Base-by-base conservation (phyloP, 2,329 filamentous ascomycete genomes). In the Botrytis galanthina region DNA sequence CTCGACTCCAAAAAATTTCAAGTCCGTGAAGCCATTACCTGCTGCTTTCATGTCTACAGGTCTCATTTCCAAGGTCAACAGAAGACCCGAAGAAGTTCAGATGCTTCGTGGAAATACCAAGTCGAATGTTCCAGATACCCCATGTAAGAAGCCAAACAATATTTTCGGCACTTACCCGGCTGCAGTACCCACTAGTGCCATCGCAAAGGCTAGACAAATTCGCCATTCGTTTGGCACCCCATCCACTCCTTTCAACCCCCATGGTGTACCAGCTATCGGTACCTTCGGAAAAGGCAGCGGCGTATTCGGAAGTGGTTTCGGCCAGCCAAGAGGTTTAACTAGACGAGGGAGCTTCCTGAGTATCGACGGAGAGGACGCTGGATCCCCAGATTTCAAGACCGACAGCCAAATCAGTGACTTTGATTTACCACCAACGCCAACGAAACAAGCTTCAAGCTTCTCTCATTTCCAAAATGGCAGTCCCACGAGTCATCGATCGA, bases 1-100 rank as follows among this genome's bases (percentile, higher is more conserved):
- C 77, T 91, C 91, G 46, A 97, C 93, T 0, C 93, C 93, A 0
- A 88, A 91, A 71, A 89, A 88, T 72, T 96, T 93, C 83, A 95
- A 93, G 82, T 86, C 89, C 69, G 92, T 90, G 12, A 94, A 91
- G 80, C 92, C 95, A 35, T 87, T 93, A 73, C 91, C 93, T 46
- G 90, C 92, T 59, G 94, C 94, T 10, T 98, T 98, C 83, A 94
- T 94, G 86, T 98, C 96, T 1, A 98, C 96, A 0, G 95, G 95
- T 1, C 85, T 99, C 42, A 92, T 99, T 71, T 98, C 96, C 18
- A 99, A 99, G 84, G 93, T 97, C 82, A 97, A 96, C 80, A 91
- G 93, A 73, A 91, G 93, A 81, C 88, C 91, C 0, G 93, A 98
- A 77, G 88, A 93, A 70, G 88, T 82, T 76, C 83, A 85, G 80